Base-by-base conservation (phyloP, 495 filamentous ascomycete genomes). In the Massariosphaeria phaeospora region DNA sequence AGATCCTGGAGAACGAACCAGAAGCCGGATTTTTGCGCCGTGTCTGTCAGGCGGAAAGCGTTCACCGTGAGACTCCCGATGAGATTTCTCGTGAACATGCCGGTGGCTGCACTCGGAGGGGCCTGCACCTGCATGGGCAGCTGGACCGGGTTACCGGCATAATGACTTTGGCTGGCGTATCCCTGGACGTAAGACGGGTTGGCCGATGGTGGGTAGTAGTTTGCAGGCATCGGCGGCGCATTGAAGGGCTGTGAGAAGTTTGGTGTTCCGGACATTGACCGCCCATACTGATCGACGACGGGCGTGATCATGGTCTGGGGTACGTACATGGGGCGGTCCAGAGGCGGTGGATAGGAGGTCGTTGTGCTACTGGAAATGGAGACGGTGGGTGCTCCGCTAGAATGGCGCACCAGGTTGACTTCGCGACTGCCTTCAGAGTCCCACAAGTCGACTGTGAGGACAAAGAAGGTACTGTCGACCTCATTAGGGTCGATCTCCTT, bases 1-100 rank as follows among this genome's bases (percentile, higher is more conserved):
- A 98, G 72, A 74, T 98, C 93, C 69, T 96, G 93, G 34, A 97
- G 75, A 55, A 98, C 88, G 60, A 98, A 98, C 93, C 93, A 98
- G 40, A 95, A 90, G 9, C 90, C 90, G 52, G 89, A 84, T 67
- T 89, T 86, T 58, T 89, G 84, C 34, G 86, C 79, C 0, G 84
- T 80, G 55, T 98, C 90, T 0, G 80, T 83, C 46, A 98, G 75
- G 41, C 86, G 82, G 68, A 91, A 94, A 2, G 93, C 93, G 67
- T 88, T 95, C 40, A 90, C 91, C 40, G 86, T 84, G 23, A 96
- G 75, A 66, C 89, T 95, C 13, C 93, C 93, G 53, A 98, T 97
- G 38, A 98, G 79, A 65, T 98, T 98, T 44, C 93, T 73, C 0
- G 93, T 96, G 71, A 93, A 97, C 90, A 96, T 96, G 65, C 90